A percentile compares a stretch with the other conserved stretches of the same genome.
phyloP scores from a whole-genome alignment of 208 protist species.

The Leishmania tarentolae region DNA sequence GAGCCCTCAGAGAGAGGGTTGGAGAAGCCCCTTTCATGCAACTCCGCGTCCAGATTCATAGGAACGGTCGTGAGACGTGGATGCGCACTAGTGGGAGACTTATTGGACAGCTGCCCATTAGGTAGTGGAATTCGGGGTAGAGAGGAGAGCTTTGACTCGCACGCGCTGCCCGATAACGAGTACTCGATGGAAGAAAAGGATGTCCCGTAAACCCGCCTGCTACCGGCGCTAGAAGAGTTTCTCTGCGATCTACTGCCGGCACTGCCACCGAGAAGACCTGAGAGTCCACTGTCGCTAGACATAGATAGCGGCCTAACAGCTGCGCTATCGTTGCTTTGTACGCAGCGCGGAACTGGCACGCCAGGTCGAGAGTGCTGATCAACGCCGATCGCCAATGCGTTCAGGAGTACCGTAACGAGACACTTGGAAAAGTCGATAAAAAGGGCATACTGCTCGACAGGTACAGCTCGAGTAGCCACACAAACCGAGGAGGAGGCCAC shows the following conservation, averaged over 20 bases:
- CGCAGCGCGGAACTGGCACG: slow-evolving; percentile 9
- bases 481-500: not conserved
- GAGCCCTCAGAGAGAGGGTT: not conserved
- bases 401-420: slow-evolving; percentile 25
- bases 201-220: not conserved
- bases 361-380: slow-evolving; percentile 19
- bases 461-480: not conserved
- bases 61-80: not conserved
- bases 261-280: not conserved
- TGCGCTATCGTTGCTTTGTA: not conserved
- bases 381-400: slow-evolving; percentile 30
- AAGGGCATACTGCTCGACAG: slow-evolving; percentile 11
- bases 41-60: not conserved
- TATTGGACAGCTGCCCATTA: not conserved
- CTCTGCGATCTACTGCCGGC: not conserved
- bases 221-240: not conserved
- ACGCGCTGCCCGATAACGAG: not conserved
- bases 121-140: not conserved
- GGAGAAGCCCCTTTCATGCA: not conserved
- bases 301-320: not conserved
- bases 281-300: not conserved
- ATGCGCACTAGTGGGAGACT: not conserved
- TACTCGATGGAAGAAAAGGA: not conserved
- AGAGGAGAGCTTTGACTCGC: not conserved
- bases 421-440: slow-evolving; percentile 32